Evolutionary conservation across 805 yeast species (phyloP), one percentile per base, ranked within the genome.

Genomic region (Cyberlindnera suaveolens): DNA sequence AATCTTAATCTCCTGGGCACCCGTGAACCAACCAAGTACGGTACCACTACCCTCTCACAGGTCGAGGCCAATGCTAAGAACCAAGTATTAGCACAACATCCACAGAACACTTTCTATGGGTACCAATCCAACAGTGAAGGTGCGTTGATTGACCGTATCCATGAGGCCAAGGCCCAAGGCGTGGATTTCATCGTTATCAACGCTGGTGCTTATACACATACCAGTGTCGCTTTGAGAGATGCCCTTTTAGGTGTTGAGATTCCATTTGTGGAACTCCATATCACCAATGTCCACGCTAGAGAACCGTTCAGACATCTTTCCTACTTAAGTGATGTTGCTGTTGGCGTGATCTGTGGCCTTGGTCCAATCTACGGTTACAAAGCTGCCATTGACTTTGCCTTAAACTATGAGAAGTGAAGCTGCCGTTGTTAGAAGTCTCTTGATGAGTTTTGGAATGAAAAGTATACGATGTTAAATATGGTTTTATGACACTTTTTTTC

Each of bases 151-250:
- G 77, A 73, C 48, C 54, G 74, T 34, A 72, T 73, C 35, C 78
- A 73, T 48, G 61, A 68, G 49, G 76, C 77, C 9, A 67, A 63
- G 49, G 46, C 45, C 16, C 50, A 57, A 31, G 57, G 54, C 17
- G 49, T 57, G 6, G 69, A 72, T 32, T 72, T 71, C 50, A 68
- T 73, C 36, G 64, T 73, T 32, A 71, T 73, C 39, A 73, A 73
- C 49, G 77, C 77, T 11, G 77, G 77, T 38, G 78, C 78, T 9
- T 72, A 70, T 51, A 73, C 77, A 2, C 78, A 73, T 47, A 73
- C 77, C 1, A 70, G 76, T 1, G 69, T 73, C 18, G 78, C 73
- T 1, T 62, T 73, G 11, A 65, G 78, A 44, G 78, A 73, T 52
- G 78, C 78, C 5, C 58, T 73, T 32, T 51, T 71, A 32, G 73